Base-by-base conservation (phyloP, 1,284 basidiomycete species). In the Sporisorium iseilematis-ciliati region DNA sequence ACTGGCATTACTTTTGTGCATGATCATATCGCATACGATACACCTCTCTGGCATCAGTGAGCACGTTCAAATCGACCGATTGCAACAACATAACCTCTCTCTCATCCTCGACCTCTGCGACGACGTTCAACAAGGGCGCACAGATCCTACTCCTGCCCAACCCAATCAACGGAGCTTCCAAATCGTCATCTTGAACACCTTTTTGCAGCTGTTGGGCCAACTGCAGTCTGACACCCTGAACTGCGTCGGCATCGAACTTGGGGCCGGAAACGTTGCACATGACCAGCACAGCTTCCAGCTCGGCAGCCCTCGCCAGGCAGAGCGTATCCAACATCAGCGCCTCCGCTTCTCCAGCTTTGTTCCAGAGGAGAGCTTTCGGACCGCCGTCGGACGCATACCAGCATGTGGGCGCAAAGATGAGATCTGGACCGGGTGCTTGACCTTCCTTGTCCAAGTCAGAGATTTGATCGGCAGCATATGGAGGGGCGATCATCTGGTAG, bases 381-480 rank as follows among this genome's bases (percentile, higher is more conserved):
- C 82, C 82, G 7, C 78, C 78, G 51, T 84, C 83, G 7, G 77
- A 75, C 10, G 81, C 78, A 56, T 81, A 84, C 83, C 83, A 84
- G 61, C 83, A 84, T 0, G 81, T 84, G 4, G 83, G 83, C 18
- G 78, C 79, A 40, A 84, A 82, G 25, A 84, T 66, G 7, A 84
- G 55, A 53, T 84, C 83, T 3, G 83, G 83, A 5, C 82, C 82
- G 2, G 57, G 48, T 20, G 65, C 70, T 25, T 74, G 66, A 2
- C 49, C 73, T 7, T 68, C 31, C 11, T 20, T 40, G n/a, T 79
- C 75, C 21, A 80, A 51, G 31, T 76, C 66, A 0, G 73, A 70
- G 7, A 43, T 14, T 7, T 46, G 20, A 2, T 14, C n/a, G 5
- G 21, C 29, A 8, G 31, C 25, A 31, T 46, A 56, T 2, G 65